Base-by-base conservation (phyloP, 768 basidiomycete genomes). In the Phanerochaete carnosa region DNA sequence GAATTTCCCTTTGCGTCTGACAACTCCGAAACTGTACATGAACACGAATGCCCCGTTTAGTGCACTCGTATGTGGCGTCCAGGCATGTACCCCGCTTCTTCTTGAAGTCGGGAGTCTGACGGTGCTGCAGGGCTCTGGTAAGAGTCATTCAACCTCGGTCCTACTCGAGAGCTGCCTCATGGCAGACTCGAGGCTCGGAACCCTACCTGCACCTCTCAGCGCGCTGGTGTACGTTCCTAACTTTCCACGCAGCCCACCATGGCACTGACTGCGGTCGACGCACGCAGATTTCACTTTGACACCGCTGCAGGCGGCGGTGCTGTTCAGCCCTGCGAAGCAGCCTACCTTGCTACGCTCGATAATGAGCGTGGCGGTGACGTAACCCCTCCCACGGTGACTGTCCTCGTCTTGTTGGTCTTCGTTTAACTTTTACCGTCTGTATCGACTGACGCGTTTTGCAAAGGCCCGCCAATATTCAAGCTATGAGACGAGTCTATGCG, bases 141-240 rank as follows among this genome's bases (percentile, higher is more conserved):
- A 89, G 64, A 87, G 85, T 0, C 88, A 89, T 47, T 88, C 86
- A 0, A 81, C 87, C 1, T 85, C 87, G 0, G 80, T 86, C 0
- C 74, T 89, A 7, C 65, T 89, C 0, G 88, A 89, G 66, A 85
- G 77, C 60, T 85, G 88, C 81, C 75, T 90, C 9, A 80, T 90
- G n/a, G 65, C 84, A 0, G 72, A 75, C 19, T 76, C 80, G 56
- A 66, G 76, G 3, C 65, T 83, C 7, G 88, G 88, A 0, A 73
- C 71, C 0, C 69, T 89, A 9, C 69, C 78, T 26, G 82, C 81
- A 57, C 75, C 87, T 0, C 76, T 89, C 0, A 77, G 77, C 6
- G 88, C 86, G 0, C 73, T 90, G 0, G 82, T 89, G 56, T 58
- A 37, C n/a, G 60, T 37, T 1, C 15, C 8, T 22, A n/a, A 22